phyloP scores from a whole-genome alignment of 2,329 filamentous ascomycete species.

The Tolypocladium cylindrosporum region DNA sequence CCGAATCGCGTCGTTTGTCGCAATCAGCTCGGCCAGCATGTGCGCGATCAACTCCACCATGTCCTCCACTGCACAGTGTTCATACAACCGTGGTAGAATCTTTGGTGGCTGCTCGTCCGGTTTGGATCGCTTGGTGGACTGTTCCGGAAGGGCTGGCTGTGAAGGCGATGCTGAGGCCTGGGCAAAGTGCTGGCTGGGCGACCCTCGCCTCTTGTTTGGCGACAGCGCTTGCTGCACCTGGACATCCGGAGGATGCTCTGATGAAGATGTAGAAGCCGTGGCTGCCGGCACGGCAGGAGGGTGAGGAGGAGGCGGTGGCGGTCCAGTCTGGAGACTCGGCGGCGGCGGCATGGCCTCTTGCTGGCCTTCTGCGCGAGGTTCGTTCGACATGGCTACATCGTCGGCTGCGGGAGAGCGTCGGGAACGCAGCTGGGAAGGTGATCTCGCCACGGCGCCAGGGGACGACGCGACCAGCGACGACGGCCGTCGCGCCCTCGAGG shows the following conservation, averaged over 20 bases:
- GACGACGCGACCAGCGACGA: constrained; percentile 13
- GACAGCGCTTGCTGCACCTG: constrained; percentile 10
- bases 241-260: background rate
- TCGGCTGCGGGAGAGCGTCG: background rate
- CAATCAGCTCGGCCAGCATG: constrained; percentile 92
- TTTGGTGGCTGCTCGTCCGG: constrained; percentile 42
- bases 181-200: constrained; percentile 6
- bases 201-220: constrained; percentile 22
- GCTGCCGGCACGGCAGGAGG: background rate
- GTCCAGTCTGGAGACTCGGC: background rate
- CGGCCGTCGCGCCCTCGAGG: constrained; percentile 14
- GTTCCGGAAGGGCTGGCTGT: background rate
- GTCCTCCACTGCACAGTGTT: constrained; percentile 72
- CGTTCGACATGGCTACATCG: background rate
- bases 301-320: background rate
- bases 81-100: constrained; percentile 63
- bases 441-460: constrained; percentile 1
- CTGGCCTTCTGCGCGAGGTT: background rate
- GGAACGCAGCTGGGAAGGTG: constrained; percentile 13
- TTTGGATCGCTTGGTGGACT: constrained; percentile 38
- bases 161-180: background rate
- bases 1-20: constrained; percentile 84
- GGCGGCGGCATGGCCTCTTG: background rate
- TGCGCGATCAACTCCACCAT: constrained; percentile 85
- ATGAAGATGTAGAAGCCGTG: background rate